A percentile compares a stretch with the other conserved stretches of the same genome.
These are phyloP conservation scores for Fomitopsis serialis DNA, from an alignment of 768 basidiomycete species.

Conservation along the genomic window DNA sequence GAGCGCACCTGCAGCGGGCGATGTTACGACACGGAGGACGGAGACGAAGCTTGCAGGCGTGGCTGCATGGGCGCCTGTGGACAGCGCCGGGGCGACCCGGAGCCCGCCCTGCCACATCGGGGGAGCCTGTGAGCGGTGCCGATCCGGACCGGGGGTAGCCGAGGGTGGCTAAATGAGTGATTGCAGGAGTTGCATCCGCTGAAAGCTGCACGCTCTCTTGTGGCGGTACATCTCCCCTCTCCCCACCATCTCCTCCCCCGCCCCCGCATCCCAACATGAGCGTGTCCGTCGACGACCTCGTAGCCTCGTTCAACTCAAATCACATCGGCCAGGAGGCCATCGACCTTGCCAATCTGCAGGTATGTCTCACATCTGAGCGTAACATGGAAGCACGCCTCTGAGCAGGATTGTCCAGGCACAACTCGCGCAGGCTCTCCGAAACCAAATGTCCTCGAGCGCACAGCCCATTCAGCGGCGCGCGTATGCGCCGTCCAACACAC, in stretches of 20 bases:
- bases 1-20: too few species aligned
- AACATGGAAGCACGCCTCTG: background rate
- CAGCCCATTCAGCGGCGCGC: constrained; percentile 17
- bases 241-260: constrained; percentile 1
- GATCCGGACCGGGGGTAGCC: constrained; percentile 3
- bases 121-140: background rate
- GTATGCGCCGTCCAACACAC: constrained; percentile 18
- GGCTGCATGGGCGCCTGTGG: background rate
- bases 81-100: background rate
- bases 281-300: constrained; percentile 45
- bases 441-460: constrained; percentile 24
- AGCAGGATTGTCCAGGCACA: constrained; percentile 29
- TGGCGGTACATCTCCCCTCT: background rate
- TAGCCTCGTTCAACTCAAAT: constrained; percentile 38
- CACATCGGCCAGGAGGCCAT: constrained; percentile 52
- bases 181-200: background rate
- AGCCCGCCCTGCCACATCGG: background rate
- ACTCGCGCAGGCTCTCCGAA: constrained; percentile 38
- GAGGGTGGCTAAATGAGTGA: background rate
- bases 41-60: too few species aligned
- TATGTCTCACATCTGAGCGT: constrained; percentile 14
- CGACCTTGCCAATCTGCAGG: constrained; percentile 45
- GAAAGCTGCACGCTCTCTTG: background rate
- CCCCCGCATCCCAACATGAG: constrained; percentile 28
- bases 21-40: too few species aligned